A percentile compares a stretch with the other conserved stretches of the same genome.
Evolutionary conservation across 371 early-diverging fungal species (phyloP).

Genomic region (Rhizopus stolonifer): DNA sequence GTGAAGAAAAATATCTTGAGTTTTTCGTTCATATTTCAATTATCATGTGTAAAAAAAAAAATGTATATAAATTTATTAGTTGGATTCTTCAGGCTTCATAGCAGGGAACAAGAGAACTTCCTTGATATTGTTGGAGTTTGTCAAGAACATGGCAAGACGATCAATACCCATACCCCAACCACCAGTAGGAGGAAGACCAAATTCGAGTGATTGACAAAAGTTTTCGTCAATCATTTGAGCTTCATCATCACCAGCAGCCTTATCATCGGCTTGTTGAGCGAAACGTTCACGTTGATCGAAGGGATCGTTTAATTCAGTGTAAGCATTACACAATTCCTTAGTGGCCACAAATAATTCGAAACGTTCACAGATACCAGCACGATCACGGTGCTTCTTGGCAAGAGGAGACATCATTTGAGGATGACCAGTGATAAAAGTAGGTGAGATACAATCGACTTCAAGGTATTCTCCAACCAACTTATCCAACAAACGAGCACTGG

Average conservation of each 20-base stretch:
- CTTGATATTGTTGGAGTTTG: constrained; percentile 96
- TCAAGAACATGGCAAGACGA: constrained; percentile 98
- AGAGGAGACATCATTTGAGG: constrained; percentile 99
- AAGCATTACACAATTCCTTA: constrained; percentile 99
- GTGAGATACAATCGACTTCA: constrained; percentile 94
- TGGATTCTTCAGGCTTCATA: constrained; percentile 81
- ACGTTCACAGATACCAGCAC: constrained; percentile 95
- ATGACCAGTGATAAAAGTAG: constrained; percentile 93
- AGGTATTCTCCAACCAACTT: constrained; percentile 98
- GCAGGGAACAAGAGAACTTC: constrained; percentile 77
- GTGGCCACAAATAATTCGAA: constrained; percentile 99
- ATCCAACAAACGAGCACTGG: constrained; percentile 95
- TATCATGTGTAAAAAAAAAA: too few species aligned
- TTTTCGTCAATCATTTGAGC: constrained; percentile 98
- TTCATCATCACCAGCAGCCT: constrained; percentile 99
- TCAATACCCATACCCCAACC: constrained; percentile 99
- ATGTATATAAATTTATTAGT: constrained; percentile 35
- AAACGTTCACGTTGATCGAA: constrained; percentile 97
- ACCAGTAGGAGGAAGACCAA: constrained; percentile 98
- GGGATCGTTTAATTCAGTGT: constrained; percentile 99
- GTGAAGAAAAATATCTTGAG: too few species aligned
- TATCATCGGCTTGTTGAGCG: constrained; percentile 95
- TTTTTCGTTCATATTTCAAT: too few species aligned
- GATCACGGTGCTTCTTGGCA: constrained; percentile 96
- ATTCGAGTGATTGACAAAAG: constrained; percentile 92